Evolutionary conservation across 2,329 filamentous ascomycete species (phyloP), one percentile per base, ranked within the genome.

Genomic region (Xylariaceae sp.): DNA sequence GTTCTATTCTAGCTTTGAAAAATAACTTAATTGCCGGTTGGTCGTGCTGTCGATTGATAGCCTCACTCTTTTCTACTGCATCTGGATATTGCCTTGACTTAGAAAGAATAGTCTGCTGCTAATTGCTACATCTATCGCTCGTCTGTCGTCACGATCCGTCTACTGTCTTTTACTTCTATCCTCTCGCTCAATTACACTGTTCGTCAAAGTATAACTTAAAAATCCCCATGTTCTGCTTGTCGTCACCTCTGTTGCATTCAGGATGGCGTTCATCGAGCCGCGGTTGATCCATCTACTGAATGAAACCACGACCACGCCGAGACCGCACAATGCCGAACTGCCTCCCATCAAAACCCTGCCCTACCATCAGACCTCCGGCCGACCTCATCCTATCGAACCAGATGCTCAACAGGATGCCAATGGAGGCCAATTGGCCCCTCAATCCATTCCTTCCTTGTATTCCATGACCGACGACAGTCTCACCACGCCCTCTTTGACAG

Each of bases 241-340:
- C 22, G 22, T 58, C 60, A 55, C 56, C 58, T 58, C 56, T 64
- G 64, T 61, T 60, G 63, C 58, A 60, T 64, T 59, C 75, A 81
- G 69, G 70, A 83, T 83, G 80, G 80, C 81, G 60, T 85, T 81
- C 65, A 86, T 86, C 71, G 83, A 86, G 76, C 83, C 83, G 65
- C 80, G 82, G 65, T 75, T 86, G 60, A 86, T 85, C 66, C 81
- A 85, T 67, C 71, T 86, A 59, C 74, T 86, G 63, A 86, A 86
- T 69, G 78, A 82, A 63, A 75, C 75, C 45, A 74, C 73, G 40
- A 73, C 74, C 56, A 75, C 77, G 42, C 74, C 74, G 59, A 70
- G 73, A 61, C 73, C 71, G 61, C 74, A 75, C 56, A 70, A 63
- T 61, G 63, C 76, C 62, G 79, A 81, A 54, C 75, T 83, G 2